Conservation (phyloP, 2,329 filamentous ascomycete genomes). For the Penicillium italicum region DNA sequence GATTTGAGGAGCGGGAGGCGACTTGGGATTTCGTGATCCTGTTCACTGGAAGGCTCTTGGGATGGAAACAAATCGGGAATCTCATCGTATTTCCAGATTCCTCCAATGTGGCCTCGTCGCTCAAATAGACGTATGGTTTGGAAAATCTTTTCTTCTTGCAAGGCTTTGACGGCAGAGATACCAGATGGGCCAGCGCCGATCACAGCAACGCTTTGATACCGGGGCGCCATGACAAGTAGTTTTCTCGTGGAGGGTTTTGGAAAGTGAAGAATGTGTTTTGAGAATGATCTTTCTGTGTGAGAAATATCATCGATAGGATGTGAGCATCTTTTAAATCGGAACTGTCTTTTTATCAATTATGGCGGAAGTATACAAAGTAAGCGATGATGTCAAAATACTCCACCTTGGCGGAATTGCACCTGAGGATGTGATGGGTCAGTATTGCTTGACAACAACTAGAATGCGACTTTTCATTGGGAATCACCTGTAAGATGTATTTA, state of each 20-base stretch:
- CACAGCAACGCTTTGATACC: slow-evolving; percentile 12
- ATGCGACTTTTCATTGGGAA: not conserved
- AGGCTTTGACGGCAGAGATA: slow-evolving; percentile 27
- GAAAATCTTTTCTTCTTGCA: slow-evolving; percentile 32
- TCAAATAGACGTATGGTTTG: slow-evolving; percentile 34
- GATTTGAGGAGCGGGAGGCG: slow-evolving; percentile 18
- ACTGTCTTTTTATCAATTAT: not conserved
- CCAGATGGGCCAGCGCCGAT: slow-evolving; percentile 32
- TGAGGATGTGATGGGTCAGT: not conserved
- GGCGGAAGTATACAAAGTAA: not conserved
- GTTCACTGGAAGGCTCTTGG: not conserved
- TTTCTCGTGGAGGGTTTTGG: not conserved
- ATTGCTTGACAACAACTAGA: not conserved
- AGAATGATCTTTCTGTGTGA: not conserved
- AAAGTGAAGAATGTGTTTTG: not conserved
- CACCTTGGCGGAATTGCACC: slow-evolving; percentile 1
- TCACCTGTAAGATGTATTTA: not conserved
- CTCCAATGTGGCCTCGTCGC: slow-evolving; percentile 29
- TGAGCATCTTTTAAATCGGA: not conserved
- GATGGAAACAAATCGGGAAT: slow-evolving; percentile 25
- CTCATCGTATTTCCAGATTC: slow-evolving; percentile 32
- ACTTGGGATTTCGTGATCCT: slow-evolving; percentile 8
- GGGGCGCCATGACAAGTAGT: slow-evolving; percentile 4
- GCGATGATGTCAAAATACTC: slow-evolving; percentile 4
- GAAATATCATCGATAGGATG: not conserved